Percentiles rank a stretch among this genome's conserved stretches.
phyloP scores from a whole-genome alignment of 768 basidiomycete species.

The Asterophora lycoperdoides region DNA sequence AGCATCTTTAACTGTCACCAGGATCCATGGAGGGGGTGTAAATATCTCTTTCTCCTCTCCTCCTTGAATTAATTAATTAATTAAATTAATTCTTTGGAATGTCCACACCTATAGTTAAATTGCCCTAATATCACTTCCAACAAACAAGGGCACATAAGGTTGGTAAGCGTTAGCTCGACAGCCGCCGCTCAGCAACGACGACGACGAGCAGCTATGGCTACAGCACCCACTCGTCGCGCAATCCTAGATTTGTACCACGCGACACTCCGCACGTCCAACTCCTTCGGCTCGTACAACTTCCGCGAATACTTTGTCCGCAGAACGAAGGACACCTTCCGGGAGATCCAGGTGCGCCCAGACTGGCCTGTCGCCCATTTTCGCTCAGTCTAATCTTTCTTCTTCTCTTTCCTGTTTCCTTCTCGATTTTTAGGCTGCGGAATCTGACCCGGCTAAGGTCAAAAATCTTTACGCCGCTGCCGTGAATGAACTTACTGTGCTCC shows the following conservation, averaged over 20 bases:
- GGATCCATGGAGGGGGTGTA: too few species aligned
- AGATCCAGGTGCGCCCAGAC: conserved; percentile 52
- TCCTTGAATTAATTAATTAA: too few species aligned
- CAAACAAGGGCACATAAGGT: too few species aligned
- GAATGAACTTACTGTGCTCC: conserved; percentile 72
- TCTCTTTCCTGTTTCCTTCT: background rate
- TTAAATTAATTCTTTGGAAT: too few species aligned
- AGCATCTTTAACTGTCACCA: too few species aligned
- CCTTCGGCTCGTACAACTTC: conserved; percentile 96
- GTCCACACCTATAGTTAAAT: too few species aligned
- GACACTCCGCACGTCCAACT: conserved; percentile 69
- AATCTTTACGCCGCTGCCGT: conserved; percentile 65
- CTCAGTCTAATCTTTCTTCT: too few species aligned
- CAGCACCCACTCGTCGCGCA: conserved; percentile 56
- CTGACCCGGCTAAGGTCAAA: conserved; percentile 51
- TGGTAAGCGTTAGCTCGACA: too few species aligned
- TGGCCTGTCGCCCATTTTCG: background rate
- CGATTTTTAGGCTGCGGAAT: conserved; percentile 44
- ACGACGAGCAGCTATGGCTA: conserved; percentile 11
- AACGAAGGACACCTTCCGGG: conserved; percentile 67
- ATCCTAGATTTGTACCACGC: conserved; percentile 71
- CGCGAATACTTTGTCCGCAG: conserved; percentile 75
- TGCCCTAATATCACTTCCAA: too few species aligned
- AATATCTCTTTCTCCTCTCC: too few species aligned
- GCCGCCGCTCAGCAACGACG: background rate